A percentile compares a stretch with the other conserved stretches of the same genome.
Evolutionary conservation across 2,329 filamentous ascomycete genomes (phyloP).

Genomic region (Trichoderma sp.): DNA sequence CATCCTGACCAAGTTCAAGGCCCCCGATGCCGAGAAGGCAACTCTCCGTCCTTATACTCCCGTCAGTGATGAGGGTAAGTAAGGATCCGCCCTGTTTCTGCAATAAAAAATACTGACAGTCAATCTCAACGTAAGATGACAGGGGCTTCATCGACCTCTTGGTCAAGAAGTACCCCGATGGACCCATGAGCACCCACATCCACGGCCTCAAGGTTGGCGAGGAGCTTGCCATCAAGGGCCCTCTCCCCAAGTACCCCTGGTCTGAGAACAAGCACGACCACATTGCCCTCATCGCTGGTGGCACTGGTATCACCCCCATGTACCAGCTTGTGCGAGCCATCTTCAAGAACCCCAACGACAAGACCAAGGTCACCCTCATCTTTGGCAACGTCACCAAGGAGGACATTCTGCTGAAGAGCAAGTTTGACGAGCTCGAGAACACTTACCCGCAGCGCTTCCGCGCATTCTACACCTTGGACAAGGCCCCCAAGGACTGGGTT

Average conservation of each 20-base stretch:
- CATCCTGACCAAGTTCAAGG: constrained; percentile 88
- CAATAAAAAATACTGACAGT: neutral
- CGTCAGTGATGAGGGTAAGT: constrained; percentile 74
- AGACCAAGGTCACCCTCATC: constrained; percentile 94
- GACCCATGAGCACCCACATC: constrained; percentile 87
- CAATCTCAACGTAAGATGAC: constrained; percentile 49
- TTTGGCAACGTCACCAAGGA: constrained; percentile 88
- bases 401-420: constrained; percentile 86
- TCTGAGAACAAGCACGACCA: constrained; percentile 88
- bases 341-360: constrained; percentile 93
- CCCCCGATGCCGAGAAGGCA: constrained; percentile 76
- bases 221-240: constrained; percentile 87
- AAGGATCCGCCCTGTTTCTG: neutral
- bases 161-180: constrained; percentile 86
- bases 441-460: constrained; percentile 93
- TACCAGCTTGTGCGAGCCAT: constrained; percentile 89
- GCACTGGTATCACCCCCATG: constrained; percentile 97
- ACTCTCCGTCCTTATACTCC: constrained; percentile 92
- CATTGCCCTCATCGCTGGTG: constrained; percentile 83
- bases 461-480: constrained; percentile 90
- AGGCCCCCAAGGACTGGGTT: constrained; percentile 73
- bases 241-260: constrained; percentile 92
- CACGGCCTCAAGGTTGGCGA: constrained; percentile 81
- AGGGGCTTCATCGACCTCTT: constrained; percentile 83
- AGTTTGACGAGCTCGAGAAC: constrained; percentile 86